Percentiles rank a stretch among this genome's conserved stretches.
Evolutionary conservation across 352 stramenopile genomes (phyloP).

Genomic region (Phytophthora cactorum): DNA sequence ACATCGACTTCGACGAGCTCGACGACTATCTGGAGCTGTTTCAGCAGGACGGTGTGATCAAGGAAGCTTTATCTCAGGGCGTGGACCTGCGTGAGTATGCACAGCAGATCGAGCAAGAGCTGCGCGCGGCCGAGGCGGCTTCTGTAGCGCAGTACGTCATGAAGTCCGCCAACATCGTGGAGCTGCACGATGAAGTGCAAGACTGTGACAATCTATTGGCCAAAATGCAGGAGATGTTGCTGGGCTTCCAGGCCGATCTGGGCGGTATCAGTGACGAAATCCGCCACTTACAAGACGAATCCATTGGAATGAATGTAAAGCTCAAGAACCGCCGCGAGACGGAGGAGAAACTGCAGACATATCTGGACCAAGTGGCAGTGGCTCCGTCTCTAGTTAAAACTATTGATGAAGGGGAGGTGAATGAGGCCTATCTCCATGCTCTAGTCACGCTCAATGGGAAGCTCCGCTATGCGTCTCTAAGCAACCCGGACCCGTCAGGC

Average conservation of each 20-base stretch:
- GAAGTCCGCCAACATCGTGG: slow-evolving; percentile 90
- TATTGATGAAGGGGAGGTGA: slow-evolving; percentile 95
- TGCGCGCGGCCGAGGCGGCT: slow-evolving; percentile 85
- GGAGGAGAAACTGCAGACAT: slow-evolving; percentile 93
- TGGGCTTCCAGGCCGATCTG: slow-evolving; percentile 98
- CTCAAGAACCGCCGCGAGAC: slow-evolving; percentile 95
- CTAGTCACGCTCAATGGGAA: slow-evolving; percentile 95
- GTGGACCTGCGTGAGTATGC: slow-evolving; percentile 93
- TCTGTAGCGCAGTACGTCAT: slow-evolving; percentile 89
- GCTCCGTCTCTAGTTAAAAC: slow-evolving; percentile 92
- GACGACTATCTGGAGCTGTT: slow-evolving; percentile 95
- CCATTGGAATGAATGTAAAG: slow-evolving; percentile 92
- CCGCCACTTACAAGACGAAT: slow-evolving; percentile 96
- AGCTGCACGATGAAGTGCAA: slow-evolving; percentile 94
- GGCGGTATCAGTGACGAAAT: slow-evolving; percentile 98
- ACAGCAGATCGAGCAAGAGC: slow-evolving; percentile 90
- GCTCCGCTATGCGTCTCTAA: slow-evolving; percentile 88
- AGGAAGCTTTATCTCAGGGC: slow-evolving; percentile 90
- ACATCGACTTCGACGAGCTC: slow-evolving; percentile 94
- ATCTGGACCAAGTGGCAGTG: slow-evolving; percentile 97
- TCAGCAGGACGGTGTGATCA: slow-evolving; percentile 93
- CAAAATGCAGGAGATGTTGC: slow-evolving; percentile 97
- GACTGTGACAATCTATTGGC: slow-evolving; percentile 97
- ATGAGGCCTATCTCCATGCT: slow-evolving; percentile 94
- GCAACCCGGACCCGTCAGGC: slow-evolving; percentile 56